A percentile compares a stretch with the other conserved stretches of the same genome.
Conservation (phyloP, 2,329 filamentous ascomycete genomes). For the Aureobasidium sp. region DNA sequence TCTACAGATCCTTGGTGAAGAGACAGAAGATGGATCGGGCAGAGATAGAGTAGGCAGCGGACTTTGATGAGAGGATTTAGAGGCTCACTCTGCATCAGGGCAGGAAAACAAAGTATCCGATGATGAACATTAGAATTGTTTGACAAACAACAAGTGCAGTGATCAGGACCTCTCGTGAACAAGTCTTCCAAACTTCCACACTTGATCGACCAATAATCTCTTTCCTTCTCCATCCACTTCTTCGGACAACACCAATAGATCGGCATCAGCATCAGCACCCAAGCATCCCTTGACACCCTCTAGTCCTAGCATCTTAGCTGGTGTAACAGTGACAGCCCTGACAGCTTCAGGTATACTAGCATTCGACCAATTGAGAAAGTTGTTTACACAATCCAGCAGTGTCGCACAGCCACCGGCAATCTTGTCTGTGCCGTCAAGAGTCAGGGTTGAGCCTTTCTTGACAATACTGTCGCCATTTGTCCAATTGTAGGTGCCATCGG, state of each 20-base stretch:
- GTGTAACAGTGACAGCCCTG: slow-evolving; percentile 78
- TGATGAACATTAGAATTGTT: background rate
- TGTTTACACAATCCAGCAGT: slow-evolving; percentile 84
- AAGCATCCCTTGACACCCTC: slow-evolving; percentile 69
- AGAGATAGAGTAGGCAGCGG: no score
- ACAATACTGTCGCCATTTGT: slow-evolving; percentile 75
- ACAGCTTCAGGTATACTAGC: slow-evolving; percentile 73
- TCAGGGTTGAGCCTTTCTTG: slow-evolving; percentile 77
- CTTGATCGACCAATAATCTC: slow-evolving; percentile 73
- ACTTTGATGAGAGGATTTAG: background rate
- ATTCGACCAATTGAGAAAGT: slow-evolving; percentile 81
- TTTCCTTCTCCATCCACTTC: slow-evolving; percentile 51
- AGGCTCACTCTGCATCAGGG: background rate
- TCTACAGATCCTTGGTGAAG: no score
- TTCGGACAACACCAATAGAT: slow-evolving; percentile 70
- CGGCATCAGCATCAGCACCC: slow-evolving; percentile 51
- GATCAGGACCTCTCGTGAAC: slow-evolving; percentile 42
- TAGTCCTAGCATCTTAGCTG: slow-evolving; percentile 79
- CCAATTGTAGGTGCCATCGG: slow-evolving; percentile 88
- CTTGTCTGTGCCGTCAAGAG: slow-evolving; percentile 80
- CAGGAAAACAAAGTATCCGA: background rate
- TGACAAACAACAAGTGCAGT: background rate
- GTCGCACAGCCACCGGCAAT: slow-evolving; percentile 70
- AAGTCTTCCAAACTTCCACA: slow-evolving; percentile 80
- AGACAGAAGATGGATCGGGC: no score